These are phyloP conservation scores for Umbilicus rupestris DNA, from an alignment of 164 flowering plant genomes.

Conservation along the genomic window DNA sequence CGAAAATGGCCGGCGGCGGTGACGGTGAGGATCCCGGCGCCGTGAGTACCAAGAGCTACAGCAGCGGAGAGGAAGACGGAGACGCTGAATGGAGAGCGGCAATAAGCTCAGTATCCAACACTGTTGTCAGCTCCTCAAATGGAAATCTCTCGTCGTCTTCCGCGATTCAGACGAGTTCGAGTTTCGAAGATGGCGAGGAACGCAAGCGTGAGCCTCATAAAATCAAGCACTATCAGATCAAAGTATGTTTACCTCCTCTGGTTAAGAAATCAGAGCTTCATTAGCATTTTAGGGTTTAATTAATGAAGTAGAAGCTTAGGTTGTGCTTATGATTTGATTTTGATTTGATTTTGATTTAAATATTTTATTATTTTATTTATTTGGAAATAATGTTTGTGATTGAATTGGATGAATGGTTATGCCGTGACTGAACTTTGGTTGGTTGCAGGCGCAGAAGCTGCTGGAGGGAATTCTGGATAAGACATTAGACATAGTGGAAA, in stretches of 20 bases:
- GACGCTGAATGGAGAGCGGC: slow-evolving; percentile 75
- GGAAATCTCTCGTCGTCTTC: slow-evolving; percentile 9
- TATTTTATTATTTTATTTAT: too few species aligned
- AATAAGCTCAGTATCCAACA: slow-evolving; percentile 44
- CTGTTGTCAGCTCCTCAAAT: not conserved
- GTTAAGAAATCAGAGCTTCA: not conserved
- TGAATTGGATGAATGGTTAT: not conserved
- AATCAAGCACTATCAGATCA: slow-evolving; percentile 60
- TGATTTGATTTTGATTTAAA: not conserved
- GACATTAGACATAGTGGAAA: slow-evolving; percentile 37
- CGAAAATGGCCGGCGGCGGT: not conserved
- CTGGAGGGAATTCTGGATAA: slow-evolving; percentile 65
- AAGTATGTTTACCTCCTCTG: slow-evolving; percentile 26
- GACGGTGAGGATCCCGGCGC: too few species aligned
- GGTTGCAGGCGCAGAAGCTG: slow-evolving; percentile 60
- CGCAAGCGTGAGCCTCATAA: slow-evolving; percentile 20
- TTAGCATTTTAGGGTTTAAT: not conserved
- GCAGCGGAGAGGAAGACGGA: slow-evolving; percentile 88
- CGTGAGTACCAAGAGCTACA: slow-evolving; percentile 6
- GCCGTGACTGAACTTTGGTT: not conserved
- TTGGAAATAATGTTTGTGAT: too few species aligned
- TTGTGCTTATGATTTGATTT: slow-evolving; percentile 1
- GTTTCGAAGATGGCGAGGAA: slow-evolving; percentile 6
- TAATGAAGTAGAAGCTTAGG: not conserved
- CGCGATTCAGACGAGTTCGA: not conserved